Base-by-base conservation (phyloP, 116 monocot genomes). In the Zostera marina region DNA sequence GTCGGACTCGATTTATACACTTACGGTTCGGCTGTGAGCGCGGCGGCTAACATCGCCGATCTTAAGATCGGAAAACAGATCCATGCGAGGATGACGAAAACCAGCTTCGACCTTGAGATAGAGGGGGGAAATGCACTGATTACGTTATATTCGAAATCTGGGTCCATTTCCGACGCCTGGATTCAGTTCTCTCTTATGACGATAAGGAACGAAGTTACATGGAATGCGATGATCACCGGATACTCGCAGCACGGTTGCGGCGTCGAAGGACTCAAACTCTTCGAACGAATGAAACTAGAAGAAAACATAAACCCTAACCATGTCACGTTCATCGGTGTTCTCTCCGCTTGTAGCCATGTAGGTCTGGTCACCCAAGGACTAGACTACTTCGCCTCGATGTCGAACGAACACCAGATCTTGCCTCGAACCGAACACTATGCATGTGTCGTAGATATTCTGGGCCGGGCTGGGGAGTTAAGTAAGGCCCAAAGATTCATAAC, bases 161-260 rank as follows among this genome's bases (percentile, higher is more conserved):
- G 92, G 16, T 67, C 69, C 64, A 70, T 93, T 64, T 68, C 70
- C 58, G 84, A 93, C 57, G 87, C 92, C 55, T 64, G 62, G 24
- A 61, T 63, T 41, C 62, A 45, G 9, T 93, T 93, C 56, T 75
- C 46, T 60, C 66, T 39, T 3, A 84, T 87, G 84, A 23, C 63
- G 3, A 70, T 70, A 20, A 76, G 71, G 41, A 87, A 87, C 62
- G 76, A 77, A 40, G 73, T 93, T 13, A 76, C 92, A 32, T 93
- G 83, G 81, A 93, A 93, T 72, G 76, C 92, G 23, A 93, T 93
- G 56, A 93, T 93, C 42, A 81, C 87, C 15, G 81, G 81, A 0
- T 87, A 66, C 68, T 93, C 92, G 11, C 92, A 83, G 45, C 93
- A 93, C 56, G 93, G 93, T 3, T 26, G 11, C 57, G 88, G 87